A percentile compares a stretch with the other conserved stretches of the same genome.
Evolutionary conservation across 768 basidiomycete genomes (phyloP).

Genomic region (Lactifluus volemus): DNA sequence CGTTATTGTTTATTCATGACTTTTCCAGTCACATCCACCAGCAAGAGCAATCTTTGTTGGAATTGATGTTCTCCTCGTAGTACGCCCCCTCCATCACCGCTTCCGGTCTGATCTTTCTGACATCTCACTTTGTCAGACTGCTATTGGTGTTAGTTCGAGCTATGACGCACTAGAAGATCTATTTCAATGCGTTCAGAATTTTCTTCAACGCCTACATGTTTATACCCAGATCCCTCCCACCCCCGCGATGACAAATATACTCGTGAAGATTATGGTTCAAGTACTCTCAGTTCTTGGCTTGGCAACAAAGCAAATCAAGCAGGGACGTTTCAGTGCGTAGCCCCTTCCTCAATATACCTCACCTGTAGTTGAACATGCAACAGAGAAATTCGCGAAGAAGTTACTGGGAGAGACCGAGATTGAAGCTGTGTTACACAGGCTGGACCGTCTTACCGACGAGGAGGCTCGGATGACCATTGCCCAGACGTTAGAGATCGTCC

Average conservation of each 20-base stretch:
- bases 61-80: too few species aligned
- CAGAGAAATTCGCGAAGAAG: slow-evolving; percentile 6
- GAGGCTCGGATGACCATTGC: background rate
- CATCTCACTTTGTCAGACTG: too few species aligned
- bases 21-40: too few species aligned
- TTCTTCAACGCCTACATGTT: too few species aligned
- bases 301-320: background rate
- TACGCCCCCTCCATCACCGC: too few species aligned
- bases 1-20: background rate
- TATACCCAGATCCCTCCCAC: background rate
- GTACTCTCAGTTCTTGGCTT: slow-evolving; percentile 4
- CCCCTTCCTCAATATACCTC: background rate
- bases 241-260: background rate
- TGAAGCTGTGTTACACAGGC: background rate
- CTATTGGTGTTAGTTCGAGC: too few species aligned
- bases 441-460: slow-evolving; percentile 1
- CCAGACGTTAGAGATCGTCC: background rate
- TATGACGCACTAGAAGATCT: too few species aligned
- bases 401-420: slow-evolving; percentile 1
- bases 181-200: too few species aligned
- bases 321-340: background rate
- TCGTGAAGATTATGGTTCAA: background rate
- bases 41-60: too few species aligned
- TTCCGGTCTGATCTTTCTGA: too few species aligned
- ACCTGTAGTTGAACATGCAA: background rate